Evolutionary conservation across 257 asterid species (phyloP).

Genomic region (Ilex aquifolium): DNA sequence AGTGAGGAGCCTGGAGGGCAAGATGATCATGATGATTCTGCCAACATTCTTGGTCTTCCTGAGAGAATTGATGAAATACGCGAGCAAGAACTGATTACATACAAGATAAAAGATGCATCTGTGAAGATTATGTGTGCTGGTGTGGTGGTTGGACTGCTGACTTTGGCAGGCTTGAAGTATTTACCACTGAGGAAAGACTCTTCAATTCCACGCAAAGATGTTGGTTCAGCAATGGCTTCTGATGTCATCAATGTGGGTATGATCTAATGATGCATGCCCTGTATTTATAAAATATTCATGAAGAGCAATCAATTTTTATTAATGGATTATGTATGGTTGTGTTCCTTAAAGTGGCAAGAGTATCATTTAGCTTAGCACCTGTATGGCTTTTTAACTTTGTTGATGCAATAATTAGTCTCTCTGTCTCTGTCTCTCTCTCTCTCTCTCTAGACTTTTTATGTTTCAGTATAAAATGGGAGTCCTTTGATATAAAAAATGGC

Average conservation of each 20-base stretch:
- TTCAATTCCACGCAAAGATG: slow-evolving; percentile 32
- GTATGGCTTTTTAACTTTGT: too few species aligned
- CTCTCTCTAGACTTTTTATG: slow-evolving; percentile 1
- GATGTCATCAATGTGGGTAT: slow-evolving; percentile 80
- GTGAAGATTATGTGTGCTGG: slow-evolving; percentile 89
- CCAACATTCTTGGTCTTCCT: slow-evolving; percentile 18
- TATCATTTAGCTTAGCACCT: too few species aligned
- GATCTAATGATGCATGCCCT: slow-evolving; percentile 21
- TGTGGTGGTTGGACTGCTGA: slow-evolving; percentile 68
- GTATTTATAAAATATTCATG: background rate
- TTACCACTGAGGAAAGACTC: slow-evolving; percentile 41
- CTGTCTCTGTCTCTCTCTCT: background rate
- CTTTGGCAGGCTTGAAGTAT: slow-evolving; percentile 66
- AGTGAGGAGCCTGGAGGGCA: slow-evolving; percentile 28
- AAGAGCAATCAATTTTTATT: too few species aligned
- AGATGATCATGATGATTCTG: slow-evolving; percentile 30
- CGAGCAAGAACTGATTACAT: slow-evolving; percentile 59
- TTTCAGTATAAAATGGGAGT: background rate
- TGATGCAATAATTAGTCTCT: too few species aligned
- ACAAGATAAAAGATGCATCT: slow-evolving; percentile 55
- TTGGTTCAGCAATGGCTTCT: slow-evolving; percentile 41
- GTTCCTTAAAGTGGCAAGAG: too few species aligned
- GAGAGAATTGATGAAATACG: slow-evolving; percentile 32
- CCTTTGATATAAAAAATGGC: too few species aligned
- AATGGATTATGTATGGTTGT: too few species aligned